phyloP scores from a whole-genome alignment of 163 green algal genomes.

The Chlorella variabilis region DNA sequence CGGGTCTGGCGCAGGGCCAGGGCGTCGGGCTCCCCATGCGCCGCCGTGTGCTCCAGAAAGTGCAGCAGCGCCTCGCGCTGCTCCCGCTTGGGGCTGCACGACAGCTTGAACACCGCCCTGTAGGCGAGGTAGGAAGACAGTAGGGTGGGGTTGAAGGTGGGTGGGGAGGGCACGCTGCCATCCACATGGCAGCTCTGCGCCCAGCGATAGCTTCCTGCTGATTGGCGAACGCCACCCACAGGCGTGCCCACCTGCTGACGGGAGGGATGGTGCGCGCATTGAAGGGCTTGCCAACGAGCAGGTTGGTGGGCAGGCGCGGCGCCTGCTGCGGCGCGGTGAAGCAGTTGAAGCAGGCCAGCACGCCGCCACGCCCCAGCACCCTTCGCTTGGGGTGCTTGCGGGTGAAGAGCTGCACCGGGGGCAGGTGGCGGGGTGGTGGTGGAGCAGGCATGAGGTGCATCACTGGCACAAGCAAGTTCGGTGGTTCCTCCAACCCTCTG shows the following conservation, averaged over 20 bases:
- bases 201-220: no score
- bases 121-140: no score
- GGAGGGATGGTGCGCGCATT: constrained; percentile 19
- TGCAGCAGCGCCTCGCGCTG: constrained; percentile 42
- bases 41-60: constrained; percentile 52
- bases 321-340: neutral
- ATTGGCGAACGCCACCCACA: neutral
- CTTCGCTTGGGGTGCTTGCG: constrained; percentile 51
- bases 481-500: no score
- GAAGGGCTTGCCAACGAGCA: constrained; percentile 10
- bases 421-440: constrained; percentile 42
- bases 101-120: constrained; percentile 44
- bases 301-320: constrained; percentile 5
- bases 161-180: no score
- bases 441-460: neutral
- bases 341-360: constrained; percentile 9
- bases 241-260: constrained; percentile 9
- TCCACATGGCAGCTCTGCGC: no score
- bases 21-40: constrained; percentile 38
- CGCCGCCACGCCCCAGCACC: constrained; percentile 11
- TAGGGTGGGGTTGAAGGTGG: no score
- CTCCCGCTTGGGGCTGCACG: constrained; percentile 3
- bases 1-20: constrained; percentile 39
- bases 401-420: constrained; percentile 69
- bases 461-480: no score